Base-by-base conservation (phyloP, 768 basidiomycete genomes). In the Ephemerocybe angulata region DNA sequence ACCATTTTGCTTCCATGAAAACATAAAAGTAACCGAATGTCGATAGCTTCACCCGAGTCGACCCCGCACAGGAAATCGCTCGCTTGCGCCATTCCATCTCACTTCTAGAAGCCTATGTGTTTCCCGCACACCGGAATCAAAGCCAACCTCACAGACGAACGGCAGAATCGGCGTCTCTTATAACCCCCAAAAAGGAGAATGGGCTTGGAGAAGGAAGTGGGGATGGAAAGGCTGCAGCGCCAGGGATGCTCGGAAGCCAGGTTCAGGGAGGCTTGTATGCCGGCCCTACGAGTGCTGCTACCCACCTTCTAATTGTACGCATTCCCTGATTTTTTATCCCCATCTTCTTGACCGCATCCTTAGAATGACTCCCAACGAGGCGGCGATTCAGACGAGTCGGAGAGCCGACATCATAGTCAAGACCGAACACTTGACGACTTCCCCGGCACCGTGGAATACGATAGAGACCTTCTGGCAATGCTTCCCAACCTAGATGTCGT, bases 231-330 rank as follows among this genome's bases (percentile, higher is more conserved):
- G 68, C 68, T 17, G 72, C 75, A 19, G 74, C 75, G 1, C 88
- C 88, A 30, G 85, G 86, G 13, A 83, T 87, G 73, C 75, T 87
- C 28, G 85, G 86, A 44, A 80, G 76, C 51, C 85, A 82, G 60
- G 78, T 76, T 2, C 80, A 82, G 54, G 82, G 86, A 15, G 88
- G 88, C 10, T 73, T 88, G 41, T 93, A 88, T 67, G 79, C 86
- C 40, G 90, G 90, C n/a, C 81, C 89, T 33, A 93, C 90, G 8
- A 87, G 86, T 60, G 81, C 84, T 35, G 83, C 83, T 40, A 84
- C 84, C 1, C 85, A 89, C 68, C 75, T 91, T 41, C 70, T 85
- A 37, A 72, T 83, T 70, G 87, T 87, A 60, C 61, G 71, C 69
- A 46, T 57, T 49, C 43, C 55, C 55, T 37, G 50, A 58, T 59